Base-by-base conservation (phyloP, 176 grass and related monocot genomes). In the Pharus latifolius region DNA sequence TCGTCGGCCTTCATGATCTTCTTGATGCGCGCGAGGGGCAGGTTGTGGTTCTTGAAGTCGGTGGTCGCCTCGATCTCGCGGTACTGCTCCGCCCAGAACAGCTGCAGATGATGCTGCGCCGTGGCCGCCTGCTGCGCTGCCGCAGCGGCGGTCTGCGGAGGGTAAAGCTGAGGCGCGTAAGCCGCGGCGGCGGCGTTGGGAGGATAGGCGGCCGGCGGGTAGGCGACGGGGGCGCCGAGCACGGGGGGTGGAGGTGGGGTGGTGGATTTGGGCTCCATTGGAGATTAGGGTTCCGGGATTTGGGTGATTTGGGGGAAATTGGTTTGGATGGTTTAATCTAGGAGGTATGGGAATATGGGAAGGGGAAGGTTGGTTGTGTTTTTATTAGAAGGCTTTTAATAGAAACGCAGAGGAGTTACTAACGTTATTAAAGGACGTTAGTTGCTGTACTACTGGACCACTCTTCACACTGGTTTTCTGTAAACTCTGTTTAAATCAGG, bases 1-100 rank as follows among this genome's bases (percentile, higher is more conserved):
- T 92, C 88, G 78, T 96, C 93, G 29, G 93, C 93, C 84, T 99
- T 99, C 95, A 99, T 99, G 84, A 99, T 94, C 81, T 94, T 93
- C 79, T 99, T 99, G 74, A 99, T 99, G 62, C 90, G 86, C 57
- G 90, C 90, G 54, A 99, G 88, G 7, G 95, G 95, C 10, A 99
- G 84, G 69, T 85, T 99, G 84, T 99, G 90, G 60, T 98, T 93
- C 78, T 87, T 90, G 78, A 93, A 92, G 76, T 98, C 94, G 4
- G 63, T 80, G 45, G 83, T 78, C 60, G 86, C 71, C 56, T 93
- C 94, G 81, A 98, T 83, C 86, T 98, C 94, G 45, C 87, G 90
- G 75, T 83, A 85, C 78, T 91, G 94, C 27, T 93, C 94, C 24
- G 84, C 81, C 94, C 94, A 98, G 87, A 98, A 98, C 5, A 67